Evolutionary conservation across 768 basidiomycete species (phyloP), one percentile per base, ranked within the genome.

Genomic region (Leucosporidium yakuticum): DNA sequence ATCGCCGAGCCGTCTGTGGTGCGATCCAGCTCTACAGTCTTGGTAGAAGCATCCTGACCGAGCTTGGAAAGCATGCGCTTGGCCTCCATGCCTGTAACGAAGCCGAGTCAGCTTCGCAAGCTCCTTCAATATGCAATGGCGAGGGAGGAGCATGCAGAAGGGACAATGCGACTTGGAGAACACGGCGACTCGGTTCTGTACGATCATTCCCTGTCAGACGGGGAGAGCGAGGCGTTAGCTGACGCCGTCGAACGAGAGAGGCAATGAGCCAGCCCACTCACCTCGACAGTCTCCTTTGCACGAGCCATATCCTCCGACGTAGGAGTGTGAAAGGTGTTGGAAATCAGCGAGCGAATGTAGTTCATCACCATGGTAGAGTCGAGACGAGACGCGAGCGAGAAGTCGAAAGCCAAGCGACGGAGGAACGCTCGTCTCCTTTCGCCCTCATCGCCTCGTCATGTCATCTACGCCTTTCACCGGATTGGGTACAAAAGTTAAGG

Each of bases 1-100:
- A 32, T 31, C 20, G 32, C 14, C 19, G 31, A 20, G 15, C 23
- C 50, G 50, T 51, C 25, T 15, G 6, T 8, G 14, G 39, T 44
- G 39, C 14, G 39, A 15, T 44, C 39, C 8, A 44, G 39, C 39
- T 44, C 39, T 44, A 44, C 14, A 15, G 14, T 15, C 68, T 69
- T 61, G 39, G 68, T 67, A n/a, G 60, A 60, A 6, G 27, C 23
- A 1, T 54, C 63, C 34, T 67, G 65, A 0, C 60, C 68, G 14
- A 62, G 63, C 17, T 54, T 32, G 11, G 56, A 48, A 14, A 73
- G 59, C 39, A 69, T 64, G n/a, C 36, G 31, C 60, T 73, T 73
- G 14, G 71, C 71, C 27, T 65, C 57, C 4, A 21, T 54, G 56
- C 71, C 39, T 44, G 39, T 44, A 15, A 44, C 3, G 3, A 15